phyloP scores from a whole-genome alignment of 225 moss, liverwort and hornwort species.

The Polytrichum formosum region DNA sequence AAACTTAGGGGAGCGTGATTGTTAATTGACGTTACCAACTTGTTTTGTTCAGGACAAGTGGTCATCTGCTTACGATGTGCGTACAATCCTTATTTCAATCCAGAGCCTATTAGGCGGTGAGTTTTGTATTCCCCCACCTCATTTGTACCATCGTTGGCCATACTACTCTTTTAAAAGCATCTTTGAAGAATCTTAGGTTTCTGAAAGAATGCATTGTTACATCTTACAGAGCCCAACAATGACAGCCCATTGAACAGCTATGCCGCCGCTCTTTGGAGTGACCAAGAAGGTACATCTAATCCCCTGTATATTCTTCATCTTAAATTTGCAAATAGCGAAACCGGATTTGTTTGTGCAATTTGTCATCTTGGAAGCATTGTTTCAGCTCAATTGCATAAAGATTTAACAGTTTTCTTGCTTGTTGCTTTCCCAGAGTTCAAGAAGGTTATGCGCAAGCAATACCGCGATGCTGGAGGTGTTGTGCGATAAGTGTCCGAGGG shows the following conservation, averaged over 20 bases:
- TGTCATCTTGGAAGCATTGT: not conserved
- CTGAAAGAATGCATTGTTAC: too few relatives aligned
- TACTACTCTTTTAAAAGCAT: too few relatives aligned
- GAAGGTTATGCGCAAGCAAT: slow-evolving; percentile 62
- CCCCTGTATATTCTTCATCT: not conserved
- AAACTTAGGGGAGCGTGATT: too few relatives aligned
- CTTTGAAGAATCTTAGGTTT: too few relatives aligned
- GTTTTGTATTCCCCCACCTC: not conserved
- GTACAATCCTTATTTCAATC: slow-evolving; percentile 87
- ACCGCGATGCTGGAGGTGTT: slow-evolving; percentile 40
- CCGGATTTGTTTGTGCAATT: not conserved
- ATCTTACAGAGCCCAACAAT: slow-evolving; percentile 83
- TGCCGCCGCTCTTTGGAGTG: slow-evolving; percentile 90
- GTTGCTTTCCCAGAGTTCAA: slow-evolving; percentile 40
- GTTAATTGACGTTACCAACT: too few relatives aligned
- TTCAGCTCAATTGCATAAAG: not conserved
- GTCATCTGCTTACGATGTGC: slow-evolving; percentile 97
- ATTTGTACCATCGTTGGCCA: not conserved
- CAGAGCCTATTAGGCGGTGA: slow-evolving; percentile 94
- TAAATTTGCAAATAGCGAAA: not conserved
- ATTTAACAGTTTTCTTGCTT: not conserved
- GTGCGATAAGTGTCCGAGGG: slow-evolving; percentile 11
- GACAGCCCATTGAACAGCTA: slow-evolving; percentile 95
- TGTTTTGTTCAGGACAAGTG: slow-evolving; percentile 72
- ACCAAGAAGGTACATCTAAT: slow-evolving; percentile 72